phyloP scores from a whole-genome alignment of 2,329 filamentous ascomycete species.

The Penicillium paneum region DNA sequence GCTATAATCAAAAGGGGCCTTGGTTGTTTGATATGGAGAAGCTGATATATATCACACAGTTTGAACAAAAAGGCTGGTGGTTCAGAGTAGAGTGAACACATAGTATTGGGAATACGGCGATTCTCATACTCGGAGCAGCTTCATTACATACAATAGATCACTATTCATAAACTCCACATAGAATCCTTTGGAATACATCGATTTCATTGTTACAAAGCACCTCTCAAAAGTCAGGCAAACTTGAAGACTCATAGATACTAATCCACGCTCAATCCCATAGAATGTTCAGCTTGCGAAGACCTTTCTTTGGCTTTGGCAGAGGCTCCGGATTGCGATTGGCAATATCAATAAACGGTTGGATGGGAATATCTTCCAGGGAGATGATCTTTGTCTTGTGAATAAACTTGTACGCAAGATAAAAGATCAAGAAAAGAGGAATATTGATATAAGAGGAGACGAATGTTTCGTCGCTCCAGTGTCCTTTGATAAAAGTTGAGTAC shows the following conservation, averaged over 20 bases:
- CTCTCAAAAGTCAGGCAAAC: background rate
- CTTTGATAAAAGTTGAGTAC: constrained; percentile 11
- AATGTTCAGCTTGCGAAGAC: background rate
- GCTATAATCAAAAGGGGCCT: background rate
- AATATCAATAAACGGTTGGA: background rate
- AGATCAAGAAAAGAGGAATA: constrained; percentile 50
- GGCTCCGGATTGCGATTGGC: background rate
- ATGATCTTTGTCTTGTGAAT: background rate
- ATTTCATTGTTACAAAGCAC: background rate
- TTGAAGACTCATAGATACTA: background rate
- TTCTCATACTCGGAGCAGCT: background rate
- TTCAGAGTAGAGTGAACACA: background rate
- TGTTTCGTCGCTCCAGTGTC: constrained; percentile 52
- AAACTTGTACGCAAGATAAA: background rate
- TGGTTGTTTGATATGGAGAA: background rate
- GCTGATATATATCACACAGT: background rate
- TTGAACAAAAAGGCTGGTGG: background rate
- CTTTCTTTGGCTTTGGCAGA: background rate
- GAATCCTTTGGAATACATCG: background rate
- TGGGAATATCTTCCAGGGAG: background rate
- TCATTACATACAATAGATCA: background rate
- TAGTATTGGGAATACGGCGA: background rate
- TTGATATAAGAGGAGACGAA: constrained; percentile 57
- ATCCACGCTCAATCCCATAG: background rate
- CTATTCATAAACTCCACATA: background rate